Evolutionary conservation across 202 grass and related monocot genomes (phyloP), one percentile per base, ranked within the genome.

Genomic region (Dendrocalamus latiflorus): DNA sequence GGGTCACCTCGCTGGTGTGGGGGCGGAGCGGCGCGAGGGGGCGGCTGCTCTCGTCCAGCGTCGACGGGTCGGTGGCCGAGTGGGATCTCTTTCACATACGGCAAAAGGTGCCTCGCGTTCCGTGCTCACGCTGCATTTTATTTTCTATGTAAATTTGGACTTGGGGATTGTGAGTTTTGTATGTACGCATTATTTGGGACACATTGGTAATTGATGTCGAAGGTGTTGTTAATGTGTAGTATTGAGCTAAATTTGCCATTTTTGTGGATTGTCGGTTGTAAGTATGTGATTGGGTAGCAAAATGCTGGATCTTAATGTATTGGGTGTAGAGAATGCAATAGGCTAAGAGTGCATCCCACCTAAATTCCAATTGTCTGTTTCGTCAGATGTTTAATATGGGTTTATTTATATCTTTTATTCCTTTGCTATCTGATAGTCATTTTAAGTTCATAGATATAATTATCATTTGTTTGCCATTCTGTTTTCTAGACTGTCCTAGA

Each of bases 1-100:
- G 83, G 85, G 30, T 96, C 30, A 92, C 93, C 0, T 95, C 96
- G 77, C 83, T 99, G 44, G 93, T 96, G 20, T 99, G 96, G 96
- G 89, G 72, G 39, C 59, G 83, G 5, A 72, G 54, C 39, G 83
- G 79, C 26, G 68, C 72, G n/a, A 38, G 44, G 17, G 93, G 86
- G 6, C 91, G 96, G 39, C 86, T 99, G 91, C 79, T 99, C 30
- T 99, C 96, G 15, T 99, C 91, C 59, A 94, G 93, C 69, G 71
- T 99, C 3, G 91, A 95, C 42, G 93, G 96, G 45, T 92, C 91
- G 11, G 92, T 99, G 53, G 48, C 81, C 15, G 96, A 99, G 70
- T 99, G 96, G 96, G 93, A 99, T 87, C 84, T 99, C 51, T 92
- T 90, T 72, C 76, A 87, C 59, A 77, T 95, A 12, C 77, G 65